These are phyloP conservation scores for Dichotomopilus funicola DNA, from an alignment of 2,329 filamentous ascomycete species.

Conservation along the genomic window DNA sequence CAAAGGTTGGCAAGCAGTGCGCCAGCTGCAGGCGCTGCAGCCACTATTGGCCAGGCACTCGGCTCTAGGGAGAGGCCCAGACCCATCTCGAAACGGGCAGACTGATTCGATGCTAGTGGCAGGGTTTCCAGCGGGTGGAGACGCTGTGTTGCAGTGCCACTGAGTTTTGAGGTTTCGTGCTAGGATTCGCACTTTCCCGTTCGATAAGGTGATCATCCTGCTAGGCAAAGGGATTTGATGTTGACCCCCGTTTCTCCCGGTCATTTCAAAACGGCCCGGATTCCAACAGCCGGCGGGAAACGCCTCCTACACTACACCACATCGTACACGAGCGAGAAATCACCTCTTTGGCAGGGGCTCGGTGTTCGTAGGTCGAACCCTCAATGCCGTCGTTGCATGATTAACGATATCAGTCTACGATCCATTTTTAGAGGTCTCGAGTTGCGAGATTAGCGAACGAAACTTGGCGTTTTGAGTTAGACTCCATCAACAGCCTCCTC, in stretches of 20 bases:
- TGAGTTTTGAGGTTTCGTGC: not conserved
- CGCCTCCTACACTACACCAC: too few species aligned
- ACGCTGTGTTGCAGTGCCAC: not conserved
- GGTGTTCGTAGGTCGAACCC: too few species aligned
- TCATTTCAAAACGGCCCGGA: too few species aligned
- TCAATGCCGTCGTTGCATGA: too few species aligned
- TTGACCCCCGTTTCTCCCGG: not conserved
- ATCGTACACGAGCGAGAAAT: too few species aligned
- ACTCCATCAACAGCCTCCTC: too few species aligned
- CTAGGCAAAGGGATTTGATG: not conserved
- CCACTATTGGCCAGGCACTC: slow-evolving; percentile 10
- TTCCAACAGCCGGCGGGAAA: too few species aligned
- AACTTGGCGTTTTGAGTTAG: too few species aligned
- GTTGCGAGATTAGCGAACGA: too few species aligned
- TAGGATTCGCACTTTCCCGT: not conserved
- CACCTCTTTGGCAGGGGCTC: too few species aligned
- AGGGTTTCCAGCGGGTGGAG: slow-evolving; percentile 1
- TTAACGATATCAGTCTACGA: too few species aligned
- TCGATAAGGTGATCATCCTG: slow-evolving; percentile 3
- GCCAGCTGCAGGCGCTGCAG: slow-evolving; percentile 14
- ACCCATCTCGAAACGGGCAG: slow-evolving; percentile 11
- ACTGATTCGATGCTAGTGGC: slow-evolving; percentile 10
- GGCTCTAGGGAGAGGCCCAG: slow-evolving; percentile 11
- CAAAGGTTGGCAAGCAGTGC: not conserved
- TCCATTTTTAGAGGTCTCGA: too few species aligned